These are phyloP conservation scores for Daldinia decipiens DNA, from an alignment of 495 filamentous ascomycete genomes.

Conservation along the genomic window DNA sequence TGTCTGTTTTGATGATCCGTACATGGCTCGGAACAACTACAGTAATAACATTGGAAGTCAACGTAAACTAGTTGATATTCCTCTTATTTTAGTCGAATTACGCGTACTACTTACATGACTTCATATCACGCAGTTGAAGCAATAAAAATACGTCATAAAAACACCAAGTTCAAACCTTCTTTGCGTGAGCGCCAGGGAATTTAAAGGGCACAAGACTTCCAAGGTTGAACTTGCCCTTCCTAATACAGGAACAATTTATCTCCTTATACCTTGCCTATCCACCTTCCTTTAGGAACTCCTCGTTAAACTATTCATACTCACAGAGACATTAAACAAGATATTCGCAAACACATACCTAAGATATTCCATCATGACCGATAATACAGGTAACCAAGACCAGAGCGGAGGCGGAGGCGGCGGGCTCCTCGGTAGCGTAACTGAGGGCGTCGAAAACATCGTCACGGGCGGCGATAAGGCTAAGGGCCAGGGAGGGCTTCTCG, in stretches of 20 bases:
- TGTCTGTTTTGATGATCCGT: not conserved
- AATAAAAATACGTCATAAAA: not conserved
- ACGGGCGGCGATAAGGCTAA: constrained; percentile 54
- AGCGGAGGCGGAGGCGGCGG: constrained; percentile 34
- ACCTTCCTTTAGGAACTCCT: too few species aligned
- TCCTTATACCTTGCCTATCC: too few species aligned
- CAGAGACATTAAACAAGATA: not conserved
- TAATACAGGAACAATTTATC: too few species aligned
- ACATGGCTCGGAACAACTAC: not conserved
- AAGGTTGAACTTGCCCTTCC: too few species aligned
- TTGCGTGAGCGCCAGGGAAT: not conserved
- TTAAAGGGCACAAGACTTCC: not conserved
- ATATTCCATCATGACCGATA: constrained; percentile 17
- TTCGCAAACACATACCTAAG: not conserved
- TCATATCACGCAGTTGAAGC: not conserved
- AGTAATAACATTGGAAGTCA: not conserved
- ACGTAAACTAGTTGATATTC: not conserved
- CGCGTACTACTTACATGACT: not conserved
- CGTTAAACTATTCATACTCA: too few species aligned
- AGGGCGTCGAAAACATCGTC: constrained; percentile 52
- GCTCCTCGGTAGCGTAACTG: constrained; percentile 51
- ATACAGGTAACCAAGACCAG: constrained; percentile 22
- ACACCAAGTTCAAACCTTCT: not conserved
- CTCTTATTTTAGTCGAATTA: not conserved
- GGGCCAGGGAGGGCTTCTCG: constrained; percentile 55